Conservation (phyloP, 2,329 filamentous ascomycete species). For the Aspergillus sp. region DNA sequence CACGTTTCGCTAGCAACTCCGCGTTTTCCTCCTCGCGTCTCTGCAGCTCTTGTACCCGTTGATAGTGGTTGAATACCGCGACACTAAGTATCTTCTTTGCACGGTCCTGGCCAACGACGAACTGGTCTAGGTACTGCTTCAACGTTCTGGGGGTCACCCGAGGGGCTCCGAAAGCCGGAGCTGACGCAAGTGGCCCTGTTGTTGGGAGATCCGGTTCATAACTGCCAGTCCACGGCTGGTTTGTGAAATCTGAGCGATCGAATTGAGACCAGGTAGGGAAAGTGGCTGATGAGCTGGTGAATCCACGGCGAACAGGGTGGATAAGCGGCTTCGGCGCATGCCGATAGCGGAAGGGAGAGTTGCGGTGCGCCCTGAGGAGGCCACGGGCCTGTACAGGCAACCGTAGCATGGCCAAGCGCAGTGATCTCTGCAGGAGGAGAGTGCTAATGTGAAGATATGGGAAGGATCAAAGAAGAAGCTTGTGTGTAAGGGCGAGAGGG, state of each 20-base stretch:
- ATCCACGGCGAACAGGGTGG: slow-evolving; percentile 17
- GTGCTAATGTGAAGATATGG: not conserved
- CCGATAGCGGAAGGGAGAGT: slow-evolving; percentile 27
- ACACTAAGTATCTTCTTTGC: slow-evolving; percentile 90
- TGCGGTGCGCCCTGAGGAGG: slow-evolving; percentile 23
- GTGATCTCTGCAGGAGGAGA: not conserved
- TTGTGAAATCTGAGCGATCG: slow-evolving; percentile 63
- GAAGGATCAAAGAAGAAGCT: not conserved
- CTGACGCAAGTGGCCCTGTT: slow-evolving; percentile 62
- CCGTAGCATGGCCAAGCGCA: slow-evolving; percentile 34
- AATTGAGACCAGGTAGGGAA: slow-evolving; percentile 53
- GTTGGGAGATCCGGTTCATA: slow-evolving; percentile 66
- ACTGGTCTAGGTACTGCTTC: slow-evolving; percentile 91
- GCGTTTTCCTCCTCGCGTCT: slow-evolving; percentile 78
- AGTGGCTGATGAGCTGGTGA: slow-evolving; percentile 35
- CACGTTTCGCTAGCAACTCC: slow-evolving; percentile 69
- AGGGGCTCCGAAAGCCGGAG: slow-evolving; percentile 59
- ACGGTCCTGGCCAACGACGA: slow-evolving; percentile 92
- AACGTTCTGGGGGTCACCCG: slow-evolving; percentile 65
- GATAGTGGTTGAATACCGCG: slow-evolving; percentile 95
- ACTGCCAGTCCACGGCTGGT: slow-evolving; percentile 61
- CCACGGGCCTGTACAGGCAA: slow-evolving; percentile 31
- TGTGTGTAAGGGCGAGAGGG: not conserved
- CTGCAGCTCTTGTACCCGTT: slow-evolving; percentile 75
- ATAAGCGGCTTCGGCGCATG: slow-evolving; percentile 14